These are phyloP conservation scores for Acer yangbiense DNA, from an alignment of 345 rosid genomes.

Conservation along the genomic window DNA sequence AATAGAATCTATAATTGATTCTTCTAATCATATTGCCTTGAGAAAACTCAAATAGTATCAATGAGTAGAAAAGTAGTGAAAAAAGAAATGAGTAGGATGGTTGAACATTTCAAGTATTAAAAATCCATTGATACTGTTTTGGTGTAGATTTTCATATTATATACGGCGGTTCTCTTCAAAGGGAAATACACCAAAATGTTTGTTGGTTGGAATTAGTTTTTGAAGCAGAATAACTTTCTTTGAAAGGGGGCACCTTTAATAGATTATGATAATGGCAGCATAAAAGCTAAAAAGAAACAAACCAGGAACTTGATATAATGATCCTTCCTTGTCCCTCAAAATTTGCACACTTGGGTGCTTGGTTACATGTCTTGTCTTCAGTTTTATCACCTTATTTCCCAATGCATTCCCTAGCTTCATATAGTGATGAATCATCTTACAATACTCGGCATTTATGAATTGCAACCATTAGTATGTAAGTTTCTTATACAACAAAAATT, in stretches of 20 bases:
- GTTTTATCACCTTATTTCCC: constrained; percentile 82
- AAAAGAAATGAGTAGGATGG: too few species aligned
- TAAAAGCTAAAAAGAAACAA: not conserved
- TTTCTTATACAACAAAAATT: not conserved
- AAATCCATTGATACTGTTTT: too few species aligned
- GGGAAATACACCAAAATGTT: too few species aligned
- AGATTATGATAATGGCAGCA: not conserved
- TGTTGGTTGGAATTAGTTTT: too few species aligned
- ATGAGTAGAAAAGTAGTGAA: too few species aligned
- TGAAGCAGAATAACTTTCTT: not conserved
- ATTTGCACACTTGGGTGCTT: constrained; percentile 81
- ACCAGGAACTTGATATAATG: not conserved
- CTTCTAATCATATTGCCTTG: too few species aligned
- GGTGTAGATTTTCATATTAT: too few species aligned
- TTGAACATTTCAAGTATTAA: too few species aligned
- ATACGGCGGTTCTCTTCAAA: too few species aligned
- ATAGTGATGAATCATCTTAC: not conserved
- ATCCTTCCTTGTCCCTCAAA: constrained; percentile 32
- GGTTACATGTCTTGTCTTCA: constrained; percentile 77
- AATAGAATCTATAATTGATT: too few species aligned
- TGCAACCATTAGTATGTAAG: not conserved
- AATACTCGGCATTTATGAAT: not conserved
- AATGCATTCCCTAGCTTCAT: constrained; percentile 58
- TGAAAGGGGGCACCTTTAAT: not conserved
- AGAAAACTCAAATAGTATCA: too few species aligned